phyloP scores from a whole-genome alignment of 306 rosid genomes.

The Macrotyloma uniflorum region DNA sequence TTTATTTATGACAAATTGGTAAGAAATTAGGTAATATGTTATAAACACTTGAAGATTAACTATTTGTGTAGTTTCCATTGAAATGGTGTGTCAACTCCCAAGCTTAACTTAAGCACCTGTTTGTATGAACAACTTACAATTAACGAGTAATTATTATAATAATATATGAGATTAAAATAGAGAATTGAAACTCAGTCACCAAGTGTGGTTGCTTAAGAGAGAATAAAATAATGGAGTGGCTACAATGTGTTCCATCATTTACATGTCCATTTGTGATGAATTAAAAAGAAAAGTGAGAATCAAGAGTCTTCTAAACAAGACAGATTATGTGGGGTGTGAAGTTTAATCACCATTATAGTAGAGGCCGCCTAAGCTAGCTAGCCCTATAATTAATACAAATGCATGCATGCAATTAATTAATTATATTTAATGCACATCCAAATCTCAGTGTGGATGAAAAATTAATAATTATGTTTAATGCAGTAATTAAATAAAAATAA shows the following conservation, averaged over 20 bases:
- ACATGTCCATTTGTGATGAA: neutral
- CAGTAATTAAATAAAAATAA: neutral
- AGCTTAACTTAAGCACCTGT: neutral
- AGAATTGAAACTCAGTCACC: neutral
- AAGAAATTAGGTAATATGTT: too few relatives aligned
- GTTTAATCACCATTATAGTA: neutral
- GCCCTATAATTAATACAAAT: neutral
- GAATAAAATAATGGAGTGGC: neutral
- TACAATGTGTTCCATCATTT: neutral
- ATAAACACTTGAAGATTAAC: too few relatives aligned
- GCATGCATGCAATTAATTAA: neutral
- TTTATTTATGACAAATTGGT: too few relatives aligned
- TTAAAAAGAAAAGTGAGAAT: neutral
- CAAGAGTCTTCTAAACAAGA: slow-evolving; percentile 16
- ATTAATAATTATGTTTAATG: too few relatives aligned
- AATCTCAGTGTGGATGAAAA: neutral
- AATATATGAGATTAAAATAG: neutral
- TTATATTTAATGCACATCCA: neutral
- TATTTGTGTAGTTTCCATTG: neutral
- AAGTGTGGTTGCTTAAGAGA: neutral
- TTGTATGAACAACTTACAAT: neutral
- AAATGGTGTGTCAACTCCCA: neutral
- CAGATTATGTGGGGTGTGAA: neutral
- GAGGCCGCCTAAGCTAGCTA: neutral
- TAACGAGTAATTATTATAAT: neutral